A percentile compares a stretch with the other conserved stretches of the same genome.
phyloP scores from a whole-genome alignment of 331 rosid genomes.

The Malus hybrid region DNA sequence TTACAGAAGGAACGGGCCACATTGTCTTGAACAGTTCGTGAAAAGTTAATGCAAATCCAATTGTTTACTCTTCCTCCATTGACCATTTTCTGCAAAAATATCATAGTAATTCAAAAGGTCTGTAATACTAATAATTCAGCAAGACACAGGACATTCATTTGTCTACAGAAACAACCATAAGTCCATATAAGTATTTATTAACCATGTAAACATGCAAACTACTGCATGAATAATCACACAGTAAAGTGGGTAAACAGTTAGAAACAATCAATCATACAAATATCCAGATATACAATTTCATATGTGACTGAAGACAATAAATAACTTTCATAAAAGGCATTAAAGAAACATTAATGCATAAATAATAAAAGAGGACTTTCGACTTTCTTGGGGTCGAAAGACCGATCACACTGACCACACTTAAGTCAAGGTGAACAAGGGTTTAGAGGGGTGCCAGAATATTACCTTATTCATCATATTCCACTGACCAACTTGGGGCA shows the following conservation, averaged over 20 bases:
- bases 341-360: not conserved
- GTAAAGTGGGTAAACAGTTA: no score
- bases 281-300: no score
- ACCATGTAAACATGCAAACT: not conserved
- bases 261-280: no score
- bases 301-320: no score
- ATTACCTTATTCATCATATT: slow-evolving; percentile 97
- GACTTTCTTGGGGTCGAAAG: not conserved
- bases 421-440: not conserved
- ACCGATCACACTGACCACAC: not conserved
- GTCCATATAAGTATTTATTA: not conserved
- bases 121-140: not conserved
- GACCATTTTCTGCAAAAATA: slow-evolving; percentile 82
- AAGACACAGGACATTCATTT: not conserved
- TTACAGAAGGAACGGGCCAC: slow-evolving; percentile 70
- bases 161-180: not conserved
- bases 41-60: slow-evolving; percentile 90
- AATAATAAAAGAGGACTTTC: not conserved
- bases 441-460: not conserved
- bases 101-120: not conserved
- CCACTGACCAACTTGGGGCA: slow-evolving; percentile 99
- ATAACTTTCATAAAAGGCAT: not conserved
- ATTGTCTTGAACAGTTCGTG: slow-evolving; percentile 69
- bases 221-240: not conserved
- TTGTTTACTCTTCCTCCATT: slow-evolving; percentile 81